Conservation (phyloP, 1,139 yeast genomes). For the Pichia cactophila region DNA sequence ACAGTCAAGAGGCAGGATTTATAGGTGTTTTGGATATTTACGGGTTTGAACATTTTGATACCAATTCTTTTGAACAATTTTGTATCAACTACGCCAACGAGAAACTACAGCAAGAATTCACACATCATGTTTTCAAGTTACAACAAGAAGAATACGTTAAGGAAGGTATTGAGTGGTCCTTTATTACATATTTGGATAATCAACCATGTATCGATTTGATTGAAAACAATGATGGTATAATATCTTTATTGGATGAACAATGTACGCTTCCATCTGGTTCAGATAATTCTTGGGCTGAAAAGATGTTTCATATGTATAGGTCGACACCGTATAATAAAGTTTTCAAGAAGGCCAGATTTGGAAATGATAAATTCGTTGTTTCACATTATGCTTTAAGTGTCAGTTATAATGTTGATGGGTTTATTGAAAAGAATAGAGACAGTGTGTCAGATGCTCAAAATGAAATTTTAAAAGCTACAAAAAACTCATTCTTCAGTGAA, state of each 20-base stretch:
- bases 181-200: conserved; percentile 91
- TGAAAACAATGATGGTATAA: conserved; percentile 81
- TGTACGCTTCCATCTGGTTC: conserved; percentile 90
- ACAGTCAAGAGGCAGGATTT: conserved; percentile 53
- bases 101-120: conserved; percentile 93
- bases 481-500: conserved; percentile 54
- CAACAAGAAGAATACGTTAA: conserved; percentile 92
- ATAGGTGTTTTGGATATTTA: conserved; percentile 97
- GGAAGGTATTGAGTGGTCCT: conserved; percentile 96
- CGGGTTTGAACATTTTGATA: conserved; percentile 93
- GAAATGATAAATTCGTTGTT: conserved; percentile 83
- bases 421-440: conserved; percentile 93
- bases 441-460: conserved; percentile 93
- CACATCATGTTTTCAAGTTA: conserved; percentile 92
- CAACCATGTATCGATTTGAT: conserved; percentile 94
- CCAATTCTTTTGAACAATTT: conserved; percentile 92
- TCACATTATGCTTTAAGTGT: conserved; percentile 95
- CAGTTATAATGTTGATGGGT: conserved; percentile 85
- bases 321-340: conserved; percentile 71
- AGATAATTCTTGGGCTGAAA: conserved; percentile 87
- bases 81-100: conserved; percentile 98
- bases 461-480: conserved; percentile 67
- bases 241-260: conserved; percentile 88
- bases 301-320: conserved; percentile 78
- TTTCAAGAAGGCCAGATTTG: conserved; percentile 91